Percentiles rank a stretch among this genome's conserved stretches.
phyloP scores from a whole-genome alignment of 768 basidiomycete genomes.

The Leccinellum albellum region DNA sequence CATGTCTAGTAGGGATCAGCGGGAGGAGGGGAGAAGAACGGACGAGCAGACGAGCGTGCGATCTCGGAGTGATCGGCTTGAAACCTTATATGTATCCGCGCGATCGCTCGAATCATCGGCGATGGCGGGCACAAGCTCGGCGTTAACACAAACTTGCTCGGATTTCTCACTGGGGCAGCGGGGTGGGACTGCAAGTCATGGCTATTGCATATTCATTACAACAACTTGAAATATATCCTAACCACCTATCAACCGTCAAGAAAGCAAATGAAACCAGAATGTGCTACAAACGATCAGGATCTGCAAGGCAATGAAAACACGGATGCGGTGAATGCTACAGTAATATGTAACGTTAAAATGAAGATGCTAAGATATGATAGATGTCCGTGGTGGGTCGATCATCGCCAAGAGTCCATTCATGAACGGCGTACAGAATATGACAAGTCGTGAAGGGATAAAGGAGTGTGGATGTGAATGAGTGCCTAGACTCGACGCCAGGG shows the following conservation, averaged over 20 bases:
- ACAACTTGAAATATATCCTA: constrained; percentile 28
- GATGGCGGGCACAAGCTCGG: constrained; percentile 4
- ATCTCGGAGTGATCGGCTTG: not conserved
- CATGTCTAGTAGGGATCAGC: constrained; percentile 7
- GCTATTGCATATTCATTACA: constrained; percentile 24
- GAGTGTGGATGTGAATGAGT: constrained; percentile 24
- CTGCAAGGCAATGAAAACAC: constrained; percentile 21
- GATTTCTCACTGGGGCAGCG: not conserved
- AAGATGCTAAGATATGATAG: constrained; percentile 29
- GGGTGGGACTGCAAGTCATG: not conserved
- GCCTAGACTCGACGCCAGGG: constrained; percentile 60
- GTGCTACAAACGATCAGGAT: constrained; percentile 31
- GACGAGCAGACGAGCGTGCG: not conserved
- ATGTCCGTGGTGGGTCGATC: constrained; percentile 26
- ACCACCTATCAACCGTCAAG: constrained; percentile 19
- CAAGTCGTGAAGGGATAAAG: constrained; percentile 19
- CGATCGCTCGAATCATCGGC: not conserved
- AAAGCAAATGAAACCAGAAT: constrained; percentile 22
- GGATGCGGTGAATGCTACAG: constrained; percentile 29
- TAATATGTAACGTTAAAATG: constrained; percentile 32
- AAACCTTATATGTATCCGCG: not conserved
- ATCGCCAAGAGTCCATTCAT: constrained; percentile 25
- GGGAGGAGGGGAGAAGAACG: constrained; percentile 4
- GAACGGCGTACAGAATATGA: constrained; percentile 22
- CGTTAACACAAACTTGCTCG: not conserved